Evolutionary conservation across 495 filamentous ascomycete species (phyloP).

Genomic region (Penicillium tannophilum): DNA sequence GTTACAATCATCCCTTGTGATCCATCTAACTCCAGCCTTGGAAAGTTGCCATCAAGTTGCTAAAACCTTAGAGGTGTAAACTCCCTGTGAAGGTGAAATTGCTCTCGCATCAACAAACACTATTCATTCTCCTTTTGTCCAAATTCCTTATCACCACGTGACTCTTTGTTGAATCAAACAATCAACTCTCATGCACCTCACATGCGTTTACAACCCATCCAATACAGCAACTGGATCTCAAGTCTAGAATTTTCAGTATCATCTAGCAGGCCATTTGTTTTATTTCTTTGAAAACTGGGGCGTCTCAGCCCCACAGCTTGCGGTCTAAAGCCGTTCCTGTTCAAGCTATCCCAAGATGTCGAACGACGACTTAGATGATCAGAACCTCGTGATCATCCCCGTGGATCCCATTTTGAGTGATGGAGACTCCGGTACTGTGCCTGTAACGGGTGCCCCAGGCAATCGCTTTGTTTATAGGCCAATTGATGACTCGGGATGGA

Average conservation of each 20-base stretch:
- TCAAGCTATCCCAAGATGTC: background rate
- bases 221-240: background rate
- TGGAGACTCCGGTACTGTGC: constrained; percentile 37
- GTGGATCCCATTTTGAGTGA: constrained; percentile 36
- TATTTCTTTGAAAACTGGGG: background rate
- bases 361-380: constrained; percentile 15
- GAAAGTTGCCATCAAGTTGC: too few relatives aligned
- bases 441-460: constrained; percentile 15
- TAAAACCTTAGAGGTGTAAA: too few relatives aligned
- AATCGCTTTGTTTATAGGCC: constrained; percentile 14
- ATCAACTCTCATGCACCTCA: background rate
- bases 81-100: too few relatives aligned
- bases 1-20: too few relatives aligned
- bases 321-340: background rate
- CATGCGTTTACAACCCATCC: background rate
- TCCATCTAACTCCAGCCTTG: too few relatives aligned
- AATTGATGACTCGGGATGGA: constrained; percentile 31
- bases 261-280: background rate
- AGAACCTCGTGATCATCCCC: constrained; percentile 33
- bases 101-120: background rate
- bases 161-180: constrained; percentile 1
- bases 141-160: constrained; percentile 5
- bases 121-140: background rate
- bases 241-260: background rate
- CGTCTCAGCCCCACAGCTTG: background rate